Conservation (phyloP, 306 rosid genomes). For the Aeschynomene evenia region DNA sequence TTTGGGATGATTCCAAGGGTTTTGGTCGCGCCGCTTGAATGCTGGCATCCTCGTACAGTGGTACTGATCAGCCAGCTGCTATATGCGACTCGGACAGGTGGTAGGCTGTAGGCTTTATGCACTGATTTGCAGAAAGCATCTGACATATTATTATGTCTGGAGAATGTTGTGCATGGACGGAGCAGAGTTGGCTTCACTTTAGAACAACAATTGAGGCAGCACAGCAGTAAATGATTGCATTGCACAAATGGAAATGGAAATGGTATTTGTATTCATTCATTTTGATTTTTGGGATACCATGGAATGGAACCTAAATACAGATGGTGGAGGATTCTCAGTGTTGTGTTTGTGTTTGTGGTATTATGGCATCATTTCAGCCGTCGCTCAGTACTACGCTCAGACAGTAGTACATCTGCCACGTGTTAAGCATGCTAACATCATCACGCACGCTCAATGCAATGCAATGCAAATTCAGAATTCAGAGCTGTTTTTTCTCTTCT, state of each 20-base stretch:
- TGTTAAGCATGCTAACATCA: slow-evolving; percentile 4
- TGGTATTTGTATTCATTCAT: not conserved
- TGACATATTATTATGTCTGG: slow-evolving; percentile 29
- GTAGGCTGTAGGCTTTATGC: not conserved
- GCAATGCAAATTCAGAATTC: not conserved
- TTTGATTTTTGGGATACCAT: not conserved
- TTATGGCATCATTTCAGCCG: not conserved
- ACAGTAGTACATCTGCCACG: not conserved
- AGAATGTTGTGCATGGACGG: not conserved
- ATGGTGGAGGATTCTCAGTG: too few relatives aligned
- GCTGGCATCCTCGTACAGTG: not conserved
- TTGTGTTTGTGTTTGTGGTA: too few relatives aligned
- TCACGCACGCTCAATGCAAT: not conserved
- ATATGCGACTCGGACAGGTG: not conserved
- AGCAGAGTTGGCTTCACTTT: slow-evolving; percentile 24
- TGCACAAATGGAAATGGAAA: not conserved
- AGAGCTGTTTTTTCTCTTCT: too few relatives aligned
- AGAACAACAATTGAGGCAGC: not conserved
- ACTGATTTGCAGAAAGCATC: slow-evolving; percentile 9
- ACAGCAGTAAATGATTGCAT: slow-evolving; percentile 13
- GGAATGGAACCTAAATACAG: too few relatives aligned
- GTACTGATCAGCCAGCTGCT: not conserved
- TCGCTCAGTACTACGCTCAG: not conserved
- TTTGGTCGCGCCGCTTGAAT: not conserved
- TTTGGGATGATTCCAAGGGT: not conserved